These are phyloP conservation scores for Gryganskiella cystojenkinii DNA, from an alignment of 192 early-diverging fungal genomes.

Conservation along the genomic window DNA sequence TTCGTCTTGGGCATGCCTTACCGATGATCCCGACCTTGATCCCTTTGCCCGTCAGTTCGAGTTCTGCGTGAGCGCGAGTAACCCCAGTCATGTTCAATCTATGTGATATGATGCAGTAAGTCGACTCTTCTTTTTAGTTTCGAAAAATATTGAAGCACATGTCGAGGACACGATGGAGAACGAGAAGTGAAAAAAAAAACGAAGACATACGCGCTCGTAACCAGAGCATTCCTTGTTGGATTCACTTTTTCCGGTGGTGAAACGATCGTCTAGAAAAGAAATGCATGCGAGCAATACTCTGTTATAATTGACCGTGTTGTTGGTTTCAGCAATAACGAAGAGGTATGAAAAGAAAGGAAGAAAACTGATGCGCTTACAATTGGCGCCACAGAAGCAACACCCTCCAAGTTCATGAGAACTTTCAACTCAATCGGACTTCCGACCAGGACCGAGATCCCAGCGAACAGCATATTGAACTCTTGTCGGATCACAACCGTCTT, in stretches of 20 bases:
- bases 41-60: conserved; percentile 32
- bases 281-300: background rate
- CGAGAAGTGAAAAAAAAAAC: background rate
- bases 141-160: background rate
- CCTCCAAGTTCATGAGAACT: background rate
- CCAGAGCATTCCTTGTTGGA: conserved; percentile 11
- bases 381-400: conserved; percentile 7
- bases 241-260: conserved; percentile 20
- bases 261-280: conserved; percentile 18
- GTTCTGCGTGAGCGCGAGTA: conserved; percentile 33
- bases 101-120: background rate
- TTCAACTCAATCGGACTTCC: conserved; percentile 8
- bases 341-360: no score
- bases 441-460: conserved; percentile 22
- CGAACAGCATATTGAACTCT: conserved; percentile 7
- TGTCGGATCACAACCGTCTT: conserved; percentile 27
- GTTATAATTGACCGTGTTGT: no score
- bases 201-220: conserved; percentile 37
- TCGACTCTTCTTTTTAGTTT: no score
- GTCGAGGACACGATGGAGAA: no score
- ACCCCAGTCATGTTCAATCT: conserved; percentile 55
- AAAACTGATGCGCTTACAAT: conserved; percentile 7
- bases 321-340: no score
- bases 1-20: conserved; percentile 6
- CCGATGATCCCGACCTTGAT: conserved; percentile 63